Base-by-base conservation (phyloP, 306 rosid species). In the Rubus parviflorus region DNA sequence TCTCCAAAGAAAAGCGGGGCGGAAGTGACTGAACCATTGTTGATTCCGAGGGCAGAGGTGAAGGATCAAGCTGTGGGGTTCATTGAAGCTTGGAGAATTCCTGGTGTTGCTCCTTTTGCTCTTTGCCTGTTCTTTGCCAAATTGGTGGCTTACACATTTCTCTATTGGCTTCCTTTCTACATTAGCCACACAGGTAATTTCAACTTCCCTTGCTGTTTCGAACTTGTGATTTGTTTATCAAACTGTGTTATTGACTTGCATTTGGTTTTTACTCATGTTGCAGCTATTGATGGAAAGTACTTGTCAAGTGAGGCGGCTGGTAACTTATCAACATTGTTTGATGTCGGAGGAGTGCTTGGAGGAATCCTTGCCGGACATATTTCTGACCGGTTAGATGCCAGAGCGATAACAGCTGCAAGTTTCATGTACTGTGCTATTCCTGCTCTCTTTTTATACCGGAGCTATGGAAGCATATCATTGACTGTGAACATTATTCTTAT, bases 371-470 rank as follows among this genome's bases (percentile, higher is more conserved):
- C 99, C 0, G 99, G 99, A 51, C 92, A 91, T 87, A 89, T 96
- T 74, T 96, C 99, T 0, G 99, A 96, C 82, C 96, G 80, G 40
- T 76, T 96, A 75, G 77, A 74, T 9, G 99, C 97, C n/a, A 87
- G 99, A 85, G 99, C 99, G 40, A 91, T 91, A 75, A 96, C 99
- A 48, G 99, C 98, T 51, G 98, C 99, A 41, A 92, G 98, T 88
- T 96, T 96, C 90, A 96, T 89, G 99, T 96, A 96, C 75, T 93
- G 97, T 86, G 96, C 99, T 19, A 96, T 96, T 46, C 99, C 99
- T 0, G 96, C 98, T 2, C 94, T 96, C 79, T 96, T 81, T 87
- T 91, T 88, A 75, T 96, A 92, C 66, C 82, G 99, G 74, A 85
- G 84, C 69, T 92, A 89, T 0, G 98, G 99, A 13, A 91, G 90